phyloP scores from a whole-genome alignment of 306 rosid genomes.

The Carpinus fangiana region DNA sequence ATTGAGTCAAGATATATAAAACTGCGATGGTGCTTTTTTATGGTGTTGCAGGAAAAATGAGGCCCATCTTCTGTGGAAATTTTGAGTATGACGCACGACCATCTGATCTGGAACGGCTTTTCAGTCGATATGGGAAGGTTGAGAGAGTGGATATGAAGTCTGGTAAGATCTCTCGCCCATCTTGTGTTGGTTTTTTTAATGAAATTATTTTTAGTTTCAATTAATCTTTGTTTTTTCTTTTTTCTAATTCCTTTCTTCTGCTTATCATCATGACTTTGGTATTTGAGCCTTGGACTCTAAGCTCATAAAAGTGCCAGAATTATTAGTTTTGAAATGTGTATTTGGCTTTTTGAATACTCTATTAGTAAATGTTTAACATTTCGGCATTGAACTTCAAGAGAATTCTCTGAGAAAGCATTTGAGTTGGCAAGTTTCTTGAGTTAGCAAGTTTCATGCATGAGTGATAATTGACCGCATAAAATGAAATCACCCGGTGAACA shows the following conservation, averaged over 20 bases:
- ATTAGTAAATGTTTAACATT: not conserved
- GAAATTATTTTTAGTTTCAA: not conserved
- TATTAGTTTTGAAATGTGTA: slow-evolving; percentile 6
- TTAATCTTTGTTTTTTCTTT: not conserved
- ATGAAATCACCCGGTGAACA: not conserved
- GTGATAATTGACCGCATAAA: not conserved
- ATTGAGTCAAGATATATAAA: not conserved
- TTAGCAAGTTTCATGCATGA: not conserved
- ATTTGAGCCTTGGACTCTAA: slow-evolving; percentile 5
- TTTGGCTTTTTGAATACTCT: not conserved
- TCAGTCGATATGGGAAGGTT: slow-evolving; percentile 89
- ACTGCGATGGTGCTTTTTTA: not conserved
- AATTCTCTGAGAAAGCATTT: not conserved
- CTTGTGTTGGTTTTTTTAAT: not conserved
- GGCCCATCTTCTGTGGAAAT: slow-evolving; percentile 91
- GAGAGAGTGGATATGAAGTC: slow-evolving; percentile 99
- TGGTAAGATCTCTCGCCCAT: slow-evolving; percentile 56
- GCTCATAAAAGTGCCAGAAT: not conserved
- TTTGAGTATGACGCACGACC: slow-evolving; percentile 89
- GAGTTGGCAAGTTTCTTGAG: not conserved
- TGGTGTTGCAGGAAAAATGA: slow-evolving; percentile 57
- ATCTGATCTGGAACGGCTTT: slow-evolving; percentile 93
- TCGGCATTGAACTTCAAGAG: not conserved
- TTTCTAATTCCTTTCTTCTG: not conserved
- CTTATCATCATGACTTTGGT: not conserved